Conservation (phyloP, 2,329 filamentous ascomycete genomes). For the Clonostachys byssicola region DNA sequence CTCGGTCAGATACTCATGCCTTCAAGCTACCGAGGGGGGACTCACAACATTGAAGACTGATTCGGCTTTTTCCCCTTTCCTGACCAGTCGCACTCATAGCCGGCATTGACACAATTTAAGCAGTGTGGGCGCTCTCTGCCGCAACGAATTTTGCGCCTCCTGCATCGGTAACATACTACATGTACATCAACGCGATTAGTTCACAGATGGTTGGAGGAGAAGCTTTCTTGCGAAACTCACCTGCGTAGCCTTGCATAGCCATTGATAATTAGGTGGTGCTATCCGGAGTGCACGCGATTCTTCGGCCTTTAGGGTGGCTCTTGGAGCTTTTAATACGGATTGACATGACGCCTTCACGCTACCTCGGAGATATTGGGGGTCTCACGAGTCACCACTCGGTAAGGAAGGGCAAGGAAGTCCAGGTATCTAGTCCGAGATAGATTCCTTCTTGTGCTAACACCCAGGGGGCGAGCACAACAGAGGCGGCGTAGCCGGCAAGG, state of each 20-base stretch:
- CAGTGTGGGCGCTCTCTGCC: background rate
- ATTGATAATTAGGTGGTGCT: background rate
- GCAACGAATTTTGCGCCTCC: background rate
- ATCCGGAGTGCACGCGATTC: background rate
- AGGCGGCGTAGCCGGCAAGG: background rate
- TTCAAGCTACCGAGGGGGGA: background rate
- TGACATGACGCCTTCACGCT: background rate
- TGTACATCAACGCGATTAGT: background rate
- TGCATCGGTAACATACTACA: background rate
- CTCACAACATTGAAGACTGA: background rate
- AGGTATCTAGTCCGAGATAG: background rate
- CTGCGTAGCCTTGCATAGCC: background rate
- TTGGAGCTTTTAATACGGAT: background rate
- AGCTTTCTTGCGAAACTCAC: background rate
- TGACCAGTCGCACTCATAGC: background rate
- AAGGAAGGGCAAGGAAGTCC: background rate
- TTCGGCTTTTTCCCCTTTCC: background rate
- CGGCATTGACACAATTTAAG: background rate
- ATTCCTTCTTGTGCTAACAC: background rate
- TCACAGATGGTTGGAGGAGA: background rate
- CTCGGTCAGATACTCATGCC: background rate
- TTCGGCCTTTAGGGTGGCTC: background rate
- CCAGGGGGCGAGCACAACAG: background rate
- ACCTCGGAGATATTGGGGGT: background rate
- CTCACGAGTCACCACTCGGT: background rate